phyloP scores from a whole-genome alignment of 257 asterid species.

The Solanum gracilifrons region DNA sequence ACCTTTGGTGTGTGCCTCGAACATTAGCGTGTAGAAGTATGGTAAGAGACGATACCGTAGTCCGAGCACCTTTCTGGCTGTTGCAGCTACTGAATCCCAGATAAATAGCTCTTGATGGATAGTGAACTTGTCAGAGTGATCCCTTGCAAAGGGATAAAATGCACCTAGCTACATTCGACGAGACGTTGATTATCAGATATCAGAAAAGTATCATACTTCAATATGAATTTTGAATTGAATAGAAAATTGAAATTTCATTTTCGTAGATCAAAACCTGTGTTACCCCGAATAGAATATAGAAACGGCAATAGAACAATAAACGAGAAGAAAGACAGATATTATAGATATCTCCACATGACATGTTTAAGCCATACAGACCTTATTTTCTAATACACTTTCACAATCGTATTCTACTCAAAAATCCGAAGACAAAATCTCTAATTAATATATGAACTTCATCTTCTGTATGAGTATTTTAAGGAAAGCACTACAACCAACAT shows the following conservation, averaged over 20 bases:
- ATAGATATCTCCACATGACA: neutral
- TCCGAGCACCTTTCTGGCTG: slow-evolving; percentile 40
- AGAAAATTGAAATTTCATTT: neutral
- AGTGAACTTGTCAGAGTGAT: slow-evolving; percentile 20
- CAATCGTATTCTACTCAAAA: neutral
- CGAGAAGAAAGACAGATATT: neutral
- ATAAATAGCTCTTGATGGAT: slow-evolving; percentile 44
- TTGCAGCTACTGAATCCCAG: slow-evolving; percentile 61
- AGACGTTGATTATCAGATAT: neutral
- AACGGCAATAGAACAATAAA: neutral
- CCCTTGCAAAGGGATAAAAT: slow-evolving; percentile 61
- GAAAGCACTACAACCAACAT: neutral
- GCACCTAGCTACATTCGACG: slow-evolving; percentile 39
- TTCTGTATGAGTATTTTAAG: neutral
- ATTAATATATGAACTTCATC: neutral
- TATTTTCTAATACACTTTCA: neutral
- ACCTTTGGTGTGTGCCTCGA: slow-evolving; percentile 43
- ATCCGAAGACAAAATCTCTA: neutral
- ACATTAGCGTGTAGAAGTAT: slow-evolving; percentile 51
- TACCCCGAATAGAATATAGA: neutral
- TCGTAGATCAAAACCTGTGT: neutral
- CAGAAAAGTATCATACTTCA: neutral
- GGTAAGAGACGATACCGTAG: slow-evolving; percentile 56
- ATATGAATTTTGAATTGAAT: neutral
- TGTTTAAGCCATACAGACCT: neutral